Percentiles rank a stretch among this genome's conserved stretches.
These are phyloP conservation scores for Nannizzia gypsea DNA, from an alignment of 2,329 filamentous ascomycete genomes.

Conservation along the genomic window DNA sequence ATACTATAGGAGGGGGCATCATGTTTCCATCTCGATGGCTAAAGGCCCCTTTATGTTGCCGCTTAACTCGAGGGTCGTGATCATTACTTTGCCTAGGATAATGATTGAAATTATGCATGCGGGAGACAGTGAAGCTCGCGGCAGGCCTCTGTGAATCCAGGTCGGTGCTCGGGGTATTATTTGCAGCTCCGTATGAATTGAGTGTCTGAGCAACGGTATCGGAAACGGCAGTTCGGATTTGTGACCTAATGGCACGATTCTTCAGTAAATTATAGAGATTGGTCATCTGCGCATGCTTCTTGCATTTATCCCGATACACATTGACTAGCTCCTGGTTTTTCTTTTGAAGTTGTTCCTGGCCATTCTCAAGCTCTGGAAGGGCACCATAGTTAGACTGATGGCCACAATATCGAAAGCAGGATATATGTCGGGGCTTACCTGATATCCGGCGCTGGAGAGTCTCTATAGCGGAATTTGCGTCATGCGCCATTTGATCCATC, in stretches of 20 bases:
- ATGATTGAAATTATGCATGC: constrained; percentile 15
- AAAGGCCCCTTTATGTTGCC: constrained; percentile 28
- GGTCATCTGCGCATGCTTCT: constrained; percentile 56
- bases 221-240: constrained; percentile 45
- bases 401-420: neutral
- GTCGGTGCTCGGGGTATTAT: constrained; percentile 13
- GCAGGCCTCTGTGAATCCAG: constrained; percentile 12
- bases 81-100: constrained; percentile 15
- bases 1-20: constrained; percentile 24
- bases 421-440: constrained; percentile 31
- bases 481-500: constrained; percentile 60
- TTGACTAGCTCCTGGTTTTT: constrained; percentile 62
- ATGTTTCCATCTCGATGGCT: constrained; percentile 15
- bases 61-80: constrained; percentile 28
- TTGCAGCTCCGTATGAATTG: constrained; percentile 22
- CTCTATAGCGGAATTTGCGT: constrained; percentile 62
- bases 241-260: constrained; percentile 41
- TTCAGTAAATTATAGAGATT: constrained; percentile 48
- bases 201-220: constrained; percentile 40
- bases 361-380: constrained; percentile 42
- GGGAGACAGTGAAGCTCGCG: constrained; percentile 18
- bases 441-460: constrained; percentile 53
- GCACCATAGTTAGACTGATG: neutral
- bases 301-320: constrained; percentile 57
- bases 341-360: constrained; percentile 51